These are phyloP conservation scores for Penicillium daleae DNA, from an alignment of 495 filamentous ascomycete species.

Conservation along the genomic window DNA sequence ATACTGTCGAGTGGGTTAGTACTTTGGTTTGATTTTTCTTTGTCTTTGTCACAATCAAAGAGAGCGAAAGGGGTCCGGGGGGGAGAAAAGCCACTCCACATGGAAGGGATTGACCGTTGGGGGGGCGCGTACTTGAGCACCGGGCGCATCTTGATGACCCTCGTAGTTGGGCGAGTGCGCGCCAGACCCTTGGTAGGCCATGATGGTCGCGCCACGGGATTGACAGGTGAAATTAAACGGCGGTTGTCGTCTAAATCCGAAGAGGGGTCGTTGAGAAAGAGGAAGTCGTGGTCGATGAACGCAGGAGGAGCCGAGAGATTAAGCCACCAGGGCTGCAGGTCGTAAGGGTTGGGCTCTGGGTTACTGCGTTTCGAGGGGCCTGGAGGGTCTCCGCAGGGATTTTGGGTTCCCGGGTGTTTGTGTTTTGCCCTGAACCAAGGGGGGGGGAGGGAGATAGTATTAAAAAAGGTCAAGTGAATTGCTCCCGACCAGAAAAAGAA, in stretches of 20 bases:
- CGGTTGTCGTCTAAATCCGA: conserved; percentile 16
- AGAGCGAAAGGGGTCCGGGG: too few species aligned
- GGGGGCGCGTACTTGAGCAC: conserved; percentile 24
- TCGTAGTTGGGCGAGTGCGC: conserved; percentile 42
- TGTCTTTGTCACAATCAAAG: too few species aligned
- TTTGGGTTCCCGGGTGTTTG: background rate
- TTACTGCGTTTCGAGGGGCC: too few species aligned
- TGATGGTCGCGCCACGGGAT: conserved; percentile 41
- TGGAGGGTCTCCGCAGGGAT: too few species aligned
- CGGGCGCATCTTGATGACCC: conserved; percentile 66
- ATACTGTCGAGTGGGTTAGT: conserved; percentile 13
- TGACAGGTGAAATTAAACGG: conserved; percentile 11
- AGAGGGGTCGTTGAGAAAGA: conserved; percentile 30
- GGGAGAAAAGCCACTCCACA: background rate
- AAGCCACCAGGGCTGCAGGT: conserved; percentile 29
- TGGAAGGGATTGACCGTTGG: background rate
- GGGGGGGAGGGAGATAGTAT: background rate
- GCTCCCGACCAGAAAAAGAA: background rate
- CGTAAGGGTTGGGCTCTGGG: conserved; percentile 6
- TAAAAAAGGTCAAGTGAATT: background rate
- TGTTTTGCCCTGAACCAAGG: conserved; percentile 3
- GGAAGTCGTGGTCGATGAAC: conserved; percentile 11
- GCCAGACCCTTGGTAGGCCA: conserved; percentile 57
- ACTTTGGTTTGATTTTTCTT: background rate
- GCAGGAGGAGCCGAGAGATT: conserved; percentile 26